These are phyloP conservation scores for Venturia carpophila DNA, from an alignment of 2,329 filamentous ascomycete genomes.

Conservation along the genomic window DNA sequence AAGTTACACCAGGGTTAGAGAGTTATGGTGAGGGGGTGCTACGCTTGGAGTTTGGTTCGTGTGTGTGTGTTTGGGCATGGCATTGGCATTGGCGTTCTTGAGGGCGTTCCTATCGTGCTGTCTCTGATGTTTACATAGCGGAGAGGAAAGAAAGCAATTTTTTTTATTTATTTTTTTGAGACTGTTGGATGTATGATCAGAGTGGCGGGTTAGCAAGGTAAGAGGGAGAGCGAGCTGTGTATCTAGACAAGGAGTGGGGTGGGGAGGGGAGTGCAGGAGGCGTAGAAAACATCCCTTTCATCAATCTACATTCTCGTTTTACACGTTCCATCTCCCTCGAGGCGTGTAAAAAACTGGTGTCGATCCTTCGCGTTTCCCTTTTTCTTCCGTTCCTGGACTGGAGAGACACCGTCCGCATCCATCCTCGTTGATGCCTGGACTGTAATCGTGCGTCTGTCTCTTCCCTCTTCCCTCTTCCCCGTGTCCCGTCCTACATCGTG, in stretches of 20 bases:
- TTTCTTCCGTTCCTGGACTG: too few species aligned
- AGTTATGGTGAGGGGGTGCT: too few species aligned
- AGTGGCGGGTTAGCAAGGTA: background rate
- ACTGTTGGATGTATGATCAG: background rate
- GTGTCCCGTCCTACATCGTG: too few species aligned
- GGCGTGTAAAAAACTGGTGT: too few species aligned
- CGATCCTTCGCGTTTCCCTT: too few species aligned
- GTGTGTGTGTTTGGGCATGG: slow-evolving; percentile 12
- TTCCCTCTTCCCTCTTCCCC: too few species aligned
- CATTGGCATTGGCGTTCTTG: background rate
- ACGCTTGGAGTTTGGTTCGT: background rate
- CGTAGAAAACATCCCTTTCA: too few species aligned
- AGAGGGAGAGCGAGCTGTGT: background rate
- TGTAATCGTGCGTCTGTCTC: too few species aligned
- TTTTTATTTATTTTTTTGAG: background rate
- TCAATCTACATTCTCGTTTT: too few species aligned
- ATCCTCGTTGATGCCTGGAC: too few species aligned
- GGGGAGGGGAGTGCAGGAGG: background rate
- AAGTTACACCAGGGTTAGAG: slow-evolving; percentile 62
- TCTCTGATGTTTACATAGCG: background rate
- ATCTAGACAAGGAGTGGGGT: background rate
- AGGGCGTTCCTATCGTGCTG: background rate
- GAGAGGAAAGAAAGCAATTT: background rate
- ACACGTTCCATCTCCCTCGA: too few species aligned
- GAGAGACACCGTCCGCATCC: too few species aligned